A percentile compares a stretch with the other conserved stretches of the same genome.
These are phyloP conservation scores for Torulaspora globosa DNA, from an alignment of 1,139 yeast genomes.

Conservation along the genomic window DNA sequence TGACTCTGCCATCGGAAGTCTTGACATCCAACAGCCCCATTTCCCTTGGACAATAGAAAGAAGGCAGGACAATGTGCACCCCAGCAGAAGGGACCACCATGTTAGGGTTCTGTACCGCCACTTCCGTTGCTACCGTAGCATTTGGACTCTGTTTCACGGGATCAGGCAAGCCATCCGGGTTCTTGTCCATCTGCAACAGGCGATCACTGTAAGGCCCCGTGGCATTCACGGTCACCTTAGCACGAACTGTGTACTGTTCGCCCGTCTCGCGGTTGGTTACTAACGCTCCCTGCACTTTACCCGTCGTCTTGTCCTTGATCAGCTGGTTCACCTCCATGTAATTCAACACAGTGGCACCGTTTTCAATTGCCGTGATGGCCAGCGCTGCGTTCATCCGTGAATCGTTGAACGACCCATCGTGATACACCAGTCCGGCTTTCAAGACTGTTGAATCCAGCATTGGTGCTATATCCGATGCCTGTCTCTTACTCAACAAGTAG, in stretches of 20 bases:
- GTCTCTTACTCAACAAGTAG: conserved; percentile 63
- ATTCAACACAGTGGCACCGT: conserved; percentile 88
- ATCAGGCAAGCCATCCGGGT: conserved; percentile 62
- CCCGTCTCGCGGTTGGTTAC: conserved; percentile 76
- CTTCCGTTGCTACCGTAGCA: conserved; percentile 20
- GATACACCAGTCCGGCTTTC: conserved; percentile 89
- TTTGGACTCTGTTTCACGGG: conserved; percentile 36
- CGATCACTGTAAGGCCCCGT: conserved; percentile 92
- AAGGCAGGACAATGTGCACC: conserved; percentile 89
- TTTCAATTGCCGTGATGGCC: conserved; percentile 78
- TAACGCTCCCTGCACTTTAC: conserved; percentile 66
- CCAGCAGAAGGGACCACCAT: conserved; percentile 93
- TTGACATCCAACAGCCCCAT: conserved; percentile 90
- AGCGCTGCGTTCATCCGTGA: conserved; percentile 84
- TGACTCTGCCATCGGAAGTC: conserved; percentile 92
- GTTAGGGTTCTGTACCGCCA: conserved; percentile 44
- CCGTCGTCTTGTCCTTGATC: conserved; percentile 55
- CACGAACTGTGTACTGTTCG: conserved; percentile 52
- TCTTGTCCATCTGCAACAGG: conserved; percentile 80
- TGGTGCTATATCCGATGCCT: conserved; percentile 76
- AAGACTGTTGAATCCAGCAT: conserved; percentile 76
- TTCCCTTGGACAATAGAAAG: conserved; percentile 82
- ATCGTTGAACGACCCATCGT: conserved; percentile 93
- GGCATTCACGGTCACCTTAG: conserved; percentile 82
- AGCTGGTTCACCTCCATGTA: conserved; percentile 78